A percentile compares a stretch with the other conserved stretches of the same genome.
Conservation (phyloP, 257 asterid species). For the Handroanthus guayacan region DNA sequence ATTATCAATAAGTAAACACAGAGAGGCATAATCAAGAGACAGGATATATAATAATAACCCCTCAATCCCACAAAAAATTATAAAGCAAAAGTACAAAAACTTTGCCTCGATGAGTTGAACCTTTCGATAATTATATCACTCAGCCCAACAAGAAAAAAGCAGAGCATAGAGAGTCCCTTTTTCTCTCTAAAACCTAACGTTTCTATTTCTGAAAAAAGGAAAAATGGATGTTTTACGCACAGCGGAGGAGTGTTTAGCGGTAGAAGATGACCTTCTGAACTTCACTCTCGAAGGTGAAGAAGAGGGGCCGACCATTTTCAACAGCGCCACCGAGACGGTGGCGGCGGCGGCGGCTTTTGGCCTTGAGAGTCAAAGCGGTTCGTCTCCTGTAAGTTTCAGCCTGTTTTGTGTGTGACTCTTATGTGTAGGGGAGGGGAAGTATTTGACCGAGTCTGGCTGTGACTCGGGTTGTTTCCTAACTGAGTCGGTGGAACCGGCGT, state of each 20-base stretch:
- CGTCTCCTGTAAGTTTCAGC: slow-evolving; percentile 51
- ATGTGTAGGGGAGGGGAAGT: neutral
- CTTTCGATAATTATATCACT: slow-evolving; percentile 39
- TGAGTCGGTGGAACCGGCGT: slow-evolving; percentile 11
- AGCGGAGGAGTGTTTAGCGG: slow-evolving; percentile 46
- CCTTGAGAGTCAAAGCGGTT: slow-evolving; percentile 31
- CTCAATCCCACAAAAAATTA: neutral
- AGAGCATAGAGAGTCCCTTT: slow-evolving; percentile 23
- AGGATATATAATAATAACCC: slow-evolving; percentile 43
- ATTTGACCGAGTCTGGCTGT: slow-evolving; percentile 35
- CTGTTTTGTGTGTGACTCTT: slow-evolving; percentile 40
- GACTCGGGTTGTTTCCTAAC: slow-evolving; percentile 43
- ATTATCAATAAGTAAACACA: slow-evolving; percentile 21
- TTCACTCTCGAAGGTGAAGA: slow-evolving; percentile 65
- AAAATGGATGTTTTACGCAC: slow-evolving; percentile 62
- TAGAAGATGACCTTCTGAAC: slow-evolving; percentile 73
- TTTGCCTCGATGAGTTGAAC: slow-evolving; percentile 48
- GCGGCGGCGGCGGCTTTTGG: slow-evolving; percentile 31
- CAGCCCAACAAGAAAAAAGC: slow-evolving; percentile 34
- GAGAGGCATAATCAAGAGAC: slow-evolving; percentile 26
- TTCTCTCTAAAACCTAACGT: slow-evolving; percentile 38
- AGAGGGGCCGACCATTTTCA: slow-evolving; percentile 30
- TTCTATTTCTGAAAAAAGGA: neutral
- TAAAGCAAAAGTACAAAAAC: neutral
- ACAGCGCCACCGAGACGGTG: slow-evolving; percentile 33